phyloP scores from a whole-genome alignment of 257 asterid genomes.

The Ilex aquifolium region DNA sequence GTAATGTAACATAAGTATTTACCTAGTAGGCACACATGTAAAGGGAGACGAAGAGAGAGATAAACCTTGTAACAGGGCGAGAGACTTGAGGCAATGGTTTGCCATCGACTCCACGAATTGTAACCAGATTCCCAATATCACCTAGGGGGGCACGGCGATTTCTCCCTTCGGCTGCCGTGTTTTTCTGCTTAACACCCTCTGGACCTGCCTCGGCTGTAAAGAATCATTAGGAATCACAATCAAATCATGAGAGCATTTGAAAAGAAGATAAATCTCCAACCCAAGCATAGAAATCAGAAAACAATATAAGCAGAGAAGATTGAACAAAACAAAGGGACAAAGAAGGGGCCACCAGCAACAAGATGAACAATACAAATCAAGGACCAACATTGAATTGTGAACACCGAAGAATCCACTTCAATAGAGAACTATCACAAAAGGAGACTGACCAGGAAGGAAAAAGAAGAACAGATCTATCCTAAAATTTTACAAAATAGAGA shows the following conservation, averaged over 20 bases:
- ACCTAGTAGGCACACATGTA: no score
- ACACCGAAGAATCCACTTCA: no score
- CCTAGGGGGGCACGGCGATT: constrained; percentile 80
- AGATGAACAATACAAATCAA: no score
- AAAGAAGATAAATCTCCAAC: neutral
- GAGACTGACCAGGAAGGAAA: no score
- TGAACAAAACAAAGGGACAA: no score
- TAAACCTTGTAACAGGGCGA: constrained; percentile 74
- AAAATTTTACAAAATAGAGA: neutral
- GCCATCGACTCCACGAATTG: constrained; percentile 50
- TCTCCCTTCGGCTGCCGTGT: constrained; percentile 54
- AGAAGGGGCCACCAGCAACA: no score
- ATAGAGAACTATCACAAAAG: no score
- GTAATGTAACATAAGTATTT: no score
- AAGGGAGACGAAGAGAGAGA: neutral
- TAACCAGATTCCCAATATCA: constrained; percentile 74
- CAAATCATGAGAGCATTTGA: neutral
- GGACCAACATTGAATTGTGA: no score
- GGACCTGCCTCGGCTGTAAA: constrained; percentile 45
- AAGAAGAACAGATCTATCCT: neutral
- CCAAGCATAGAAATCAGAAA: neutral
- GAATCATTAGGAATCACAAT: neutral
- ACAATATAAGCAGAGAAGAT: neutral
- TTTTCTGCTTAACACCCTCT: constrained; percentile 60
- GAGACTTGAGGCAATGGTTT: constrained; percentile 65